A percentile compares a stretch with the other conserved stretches of the same genome.
Evolutionary conservation across 768 basidiomycete genomes (phyloP).

Genomic region (Mycena chlorophos): DNA sequence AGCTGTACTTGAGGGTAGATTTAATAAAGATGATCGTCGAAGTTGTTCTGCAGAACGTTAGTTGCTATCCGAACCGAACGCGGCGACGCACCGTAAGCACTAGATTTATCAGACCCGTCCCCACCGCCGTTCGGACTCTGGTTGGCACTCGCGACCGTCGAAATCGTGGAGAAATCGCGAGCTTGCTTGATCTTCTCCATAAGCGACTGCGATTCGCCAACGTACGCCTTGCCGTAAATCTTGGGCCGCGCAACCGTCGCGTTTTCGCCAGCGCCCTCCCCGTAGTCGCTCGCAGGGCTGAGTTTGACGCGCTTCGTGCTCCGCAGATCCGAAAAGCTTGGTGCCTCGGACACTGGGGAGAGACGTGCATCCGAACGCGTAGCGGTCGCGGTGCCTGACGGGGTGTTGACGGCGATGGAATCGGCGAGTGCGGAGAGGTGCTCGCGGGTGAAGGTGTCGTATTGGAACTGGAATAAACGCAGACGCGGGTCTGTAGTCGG

Average conservation of each 20-base stretch:
- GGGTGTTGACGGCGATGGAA: conserved; percentile 82
- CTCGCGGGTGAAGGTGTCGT: conserved; percentile 94
- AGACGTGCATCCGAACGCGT: conserved; percentile 46
- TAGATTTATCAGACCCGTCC: conserved; percentile 16
- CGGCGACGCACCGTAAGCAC: conserved; percentile 25
- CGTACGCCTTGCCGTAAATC: conserved; percentile 60
- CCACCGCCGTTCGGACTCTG: conserved; percentile 30
- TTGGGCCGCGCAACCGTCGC: conserved; percentile 52
- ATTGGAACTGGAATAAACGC: conserved; percentile 88
- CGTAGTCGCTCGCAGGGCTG: conserved; percentile 63
- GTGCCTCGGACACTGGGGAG: conserved; percentile 48
- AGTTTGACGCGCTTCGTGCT: conserved; percentile 82
- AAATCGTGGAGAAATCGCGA: conserved; percentile 75
- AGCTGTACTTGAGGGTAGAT: conserved; percentile 32
- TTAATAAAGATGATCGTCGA: conserved; percentile 35
- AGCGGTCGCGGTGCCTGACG: conserved; percentile 54
- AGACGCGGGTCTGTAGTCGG: conserved; percentile 70
- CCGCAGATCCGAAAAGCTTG: conserved; percentile 54
- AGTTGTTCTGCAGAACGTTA: conserved; percentile 27
- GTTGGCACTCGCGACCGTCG: conserved; percentile 53
- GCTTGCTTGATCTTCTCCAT: conserved; percentile 82
- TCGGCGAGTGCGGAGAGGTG: conserved; percentile 94
- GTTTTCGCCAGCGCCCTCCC: conserved; percentile 48
- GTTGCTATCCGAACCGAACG: background rate
- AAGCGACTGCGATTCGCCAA: conserved; percentile 72